Evolutionary conservation across 805 yeast species (phyloP).

Genomic region (Sugiyamaella lignohabitans): DNA sequence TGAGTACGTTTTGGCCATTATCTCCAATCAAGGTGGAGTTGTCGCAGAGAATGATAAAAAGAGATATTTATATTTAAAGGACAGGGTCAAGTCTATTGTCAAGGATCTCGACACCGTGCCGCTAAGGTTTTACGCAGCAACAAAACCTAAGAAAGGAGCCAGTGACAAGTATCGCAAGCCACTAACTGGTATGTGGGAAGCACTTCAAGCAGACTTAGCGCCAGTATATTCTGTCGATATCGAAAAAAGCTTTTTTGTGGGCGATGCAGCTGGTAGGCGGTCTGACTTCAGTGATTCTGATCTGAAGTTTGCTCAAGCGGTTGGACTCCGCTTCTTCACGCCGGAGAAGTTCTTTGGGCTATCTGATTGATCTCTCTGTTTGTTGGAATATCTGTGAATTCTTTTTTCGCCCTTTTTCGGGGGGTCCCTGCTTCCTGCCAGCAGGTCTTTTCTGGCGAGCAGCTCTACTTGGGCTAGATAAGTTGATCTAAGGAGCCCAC

Average conservation of each 20-base stretch:
- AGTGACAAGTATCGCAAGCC: constrained; percentile 55
- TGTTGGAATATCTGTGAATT: too few relatives aligned
- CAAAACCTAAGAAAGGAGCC: constrained; percentile 41
- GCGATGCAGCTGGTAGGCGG: constrained; percentile 91
- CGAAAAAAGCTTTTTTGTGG: constrained; percentile 60
- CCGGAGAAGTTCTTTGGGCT: constrained; percentile 63
- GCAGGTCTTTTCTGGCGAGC: too few relatives aligned
- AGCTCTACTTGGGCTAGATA: too few relatives aligned
- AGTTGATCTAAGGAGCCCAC: too few relatives aligned
- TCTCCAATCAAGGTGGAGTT: constrained; percentile 81
- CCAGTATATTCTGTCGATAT: constrained; percentile 34
- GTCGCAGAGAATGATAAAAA: constrained; percentile 33
- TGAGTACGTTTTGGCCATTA: constrained; percentile 49
- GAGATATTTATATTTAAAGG: constrained; percentile 33
- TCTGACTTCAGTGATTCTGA: constrained; percentile 81
- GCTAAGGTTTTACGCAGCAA: constrained; percentile 55
- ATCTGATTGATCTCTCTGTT: too few relatives aligned
- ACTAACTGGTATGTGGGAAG: constrained; percentile 65
- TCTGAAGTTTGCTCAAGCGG: constrained; percentile 53
- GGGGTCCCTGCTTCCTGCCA: too few relatives aligned
- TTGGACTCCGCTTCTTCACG: constrained; percentile 48
- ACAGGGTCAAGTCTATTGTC: constrained; percentile 25
- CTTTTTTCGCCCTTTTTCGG: too few relatives aligned
- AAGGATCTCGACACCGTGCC: constrained; percentile 27
- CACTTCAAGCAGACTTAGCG: constrained; percentile 38